phyloP scores from a whole-genome alignment of 192 early-diverging fungal species.

The Coemansia reversa region DNA sequence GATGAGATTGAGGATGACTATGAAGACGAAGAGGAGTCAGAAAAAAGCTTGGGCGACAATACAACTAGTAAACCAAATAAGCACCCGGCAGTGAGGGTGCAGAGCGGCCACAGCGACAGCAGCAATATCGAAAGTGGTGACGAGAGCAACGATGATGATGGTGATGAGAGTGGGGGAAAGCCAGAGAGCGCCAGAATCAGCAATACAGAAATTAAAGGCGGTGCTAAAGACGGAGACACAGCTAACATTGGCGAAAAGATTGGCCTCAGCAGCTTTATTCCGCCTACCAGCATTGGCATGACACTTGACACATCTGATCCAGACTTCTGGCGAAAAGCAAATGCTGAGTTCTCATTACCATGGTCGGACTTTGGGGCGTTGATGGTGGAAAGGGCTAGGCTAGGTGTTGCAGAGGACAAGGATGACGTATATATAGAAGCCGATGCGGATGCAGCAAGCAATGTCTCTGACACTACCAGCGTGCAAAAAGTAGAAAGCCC shows the following conservation, averaged over 20 bases:
- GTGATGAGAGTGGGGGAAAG: not conserved
- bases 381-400: constrained; percentile 47
- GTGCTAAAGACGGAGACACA: not conserved
- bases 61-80: not conserved
- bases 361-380: constrained; percentile 50
- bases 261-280: constrained; percentile 2
- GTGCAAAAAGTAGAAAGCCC: constrained; percentile 11
- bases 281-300: constrained; percentile 18
- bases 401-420: constrained; percentile 26
- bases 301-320: constrained; percentile 39
- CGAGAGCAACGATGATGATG: constrained; percentile 1
- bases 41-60: constrained; percentile 1
- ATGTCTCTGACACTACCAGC: not conserved
- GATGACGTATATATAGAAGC: constrained; percentile 9
- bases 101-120: not conserved
- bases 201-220: not conserved
- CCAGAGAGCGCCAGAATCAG: not conserved
- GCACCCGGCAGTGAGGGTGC: too few relatives aligned
- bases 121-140: constrained; percentile 3
- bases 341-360: constrained; percentile 41
- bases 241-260: not conserved
- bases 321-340: constrained; percentile 40
- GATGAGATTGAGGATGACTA: constrained; percentile 46
- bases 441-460: constrained; percentile 10
- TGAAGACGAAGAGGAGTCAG: constrained; percentile 30